Base-by-base conservation (phyloP, 202 grass and related monocot genomes). In the Zoysia matrella region DNA sequence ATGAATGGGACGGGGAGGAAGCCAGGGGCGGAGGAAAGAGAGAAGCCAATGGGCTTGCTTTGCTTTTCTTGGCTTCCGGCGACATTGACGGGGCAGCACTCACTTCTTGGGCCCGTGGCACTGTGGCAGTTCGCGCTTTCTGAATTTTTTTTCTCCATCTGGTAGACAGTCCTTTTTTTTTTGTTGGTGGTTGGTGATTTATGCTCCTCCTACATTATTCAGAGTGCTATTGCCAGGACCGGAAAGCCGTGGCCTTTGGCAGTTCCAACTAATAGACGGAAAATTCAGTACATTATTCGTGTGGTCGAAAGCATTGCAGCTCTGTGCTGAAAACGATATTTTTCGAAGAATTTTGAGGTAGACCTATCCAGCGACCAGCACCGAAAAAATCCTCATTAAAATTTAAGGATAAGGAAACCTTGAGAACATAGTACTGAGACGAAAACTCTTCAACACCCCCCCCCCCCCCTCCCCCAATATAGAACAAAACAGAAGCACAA, bases 61-160 rank as follows among this genome's bases (percentile, higher is more conserved):
- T 86, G 88, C 77, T 75, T 89, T 89, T 79, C 88, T 79, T 77
- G 71, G 85, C 89, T 81, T 60, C 88, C 58, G 67, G 85, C 85
- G 89, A 81, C 76, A 91, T 73, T 77, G 85, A 91, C 89, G 85
- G 89, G 76, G 89, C 72, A 91, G 58, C 89, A 91, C 85, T 81
- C 76, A 81, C 72, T 77, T 73, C 18, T 84, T 81, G 81, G 71
- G 84, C 80, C 80, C 76, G 76, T 77, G 73, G 88, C 68, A 86
- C 84, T 68, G 76, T 87, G 61, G 79, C 79, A 74, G 77, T 67
- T 82, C 39, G 12, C 47, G 8, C 47, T 60, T 80, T 41, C 40
- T 3, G 30, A 8, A n/a, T 4, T 36, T 45, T 8, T 11, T 46
- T 4, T 0, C 5, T 45, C 30, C 70, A 53, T 81, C 66, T 56